Base-by-base conservation (phyloP, 768 basidiomycete species). In the Suillus spraguei region DNA sequence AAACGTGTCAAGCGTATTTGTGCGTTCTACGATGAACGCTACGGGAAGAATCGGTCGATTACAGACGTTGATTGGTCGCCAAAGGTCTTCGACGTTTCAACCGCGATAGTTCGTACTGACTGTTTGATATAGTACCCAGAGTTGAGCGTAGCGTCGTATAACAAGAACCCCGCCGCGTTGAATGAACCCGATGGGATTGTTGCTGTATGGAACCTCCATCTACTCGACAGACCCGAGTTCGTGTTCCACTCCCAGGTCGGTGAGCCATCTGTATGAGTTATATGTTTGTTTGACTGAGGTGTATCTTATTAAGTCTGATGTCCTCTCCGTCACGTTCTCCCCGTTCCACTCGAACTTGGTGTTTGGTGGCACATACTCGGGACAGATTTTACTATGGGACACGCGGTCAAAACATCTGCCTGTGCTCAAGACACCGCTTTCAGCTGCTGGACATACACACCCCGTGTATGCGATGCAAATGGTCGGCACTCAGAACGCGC, bases 341-440 rank as follows among this genome's bases (percentile, higher is more conserved):
- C 96, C 97, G 0, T 99, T 97, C 77, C 97, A 99, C 75, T 92
- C 97, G 2, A 99, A 97, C 70, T 86, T 98, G 20, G 85, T 99
- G 44, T 97, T 99, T 66, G 97, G 97, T 60, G 97, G 97, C 28
- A 98, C 97, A n/a, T 99, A 99, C 74, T 98, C 97, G 35, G 97
- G 97, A 20, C 97, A 99, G 78, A 96, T 99, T 65, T 80, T 99
- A 33, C 84, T 99, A 0, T 99, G 97, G 97, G 97, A 99, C 71
- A 99, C 96, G 9, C 89, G 97, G 54, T 94, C 96, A 2, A 97
- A 97, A 73, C 95, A 97, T 73, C 81, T 98, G 2, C 97, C 97
- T 0, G 95, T 99, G 3, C 81, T 98, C 56, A 99, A 99, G 79
- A 97, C 97, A 6, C 97, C 97, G 0, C 77, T 99, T 46, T 97